These are phyloP conservation scores for Euphorbia schlechtendalii DNA, from an alignment of 441 rosid species.

Conservation along the genomic window DNA sequence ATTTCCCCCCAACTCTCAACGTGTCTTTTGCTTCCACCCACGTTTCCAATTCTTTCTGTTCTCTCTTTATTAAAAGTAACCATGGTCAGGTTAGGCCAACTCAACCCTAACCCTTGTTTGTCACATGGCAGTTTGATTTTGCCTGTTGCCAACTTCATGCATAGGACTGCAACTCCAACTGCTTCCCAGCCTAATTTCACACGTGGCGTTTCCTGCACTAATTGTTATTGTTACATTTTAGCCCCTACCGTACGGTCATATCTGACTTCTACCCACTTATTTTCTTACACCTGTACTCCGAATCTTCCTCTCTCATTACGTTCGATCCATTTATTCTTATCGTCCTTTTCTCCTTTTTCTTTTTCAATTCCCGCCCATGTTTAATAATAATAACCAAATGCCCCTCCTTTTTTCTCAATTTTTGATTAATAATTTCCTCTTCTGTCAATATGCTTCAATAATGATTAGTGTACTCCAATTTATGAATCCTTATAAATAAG, in stretches of 20 bases:
- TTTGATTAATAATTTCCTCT: no score
- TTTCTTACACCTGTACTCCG: no score
- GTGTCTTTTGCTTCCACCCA: background rate
- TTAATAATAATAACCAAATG: no score
- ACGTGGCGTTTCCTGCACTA: conserved; percentile 15
- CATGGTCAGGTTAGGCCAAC: background rate
- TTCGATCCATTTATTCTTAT: no score
- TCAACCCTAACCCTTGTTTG: background rate
- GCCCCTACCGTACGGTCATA: conserved; percentile 9
- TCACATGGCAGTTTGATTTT: conserved; percentile 13
- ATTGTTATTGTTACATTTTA: background rate
- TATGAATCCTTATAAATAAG: no score
- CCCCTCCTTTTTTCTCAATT: no score
- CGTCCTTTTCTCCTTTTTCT: no score
- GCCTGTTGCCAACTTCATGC: conserved; percentile 25
- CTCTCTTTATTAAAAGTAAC: conserved; percentile 4
- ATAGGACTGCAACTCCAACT: conserved; percentile 11
- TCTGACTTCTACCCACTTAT: conserved; percentile 2
- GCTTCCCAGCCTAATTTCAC: conserved; percentile 20
- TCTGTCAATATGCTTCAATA: no score
- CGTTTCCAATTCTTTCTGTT: no score
- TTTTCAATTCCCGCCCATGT: no score
- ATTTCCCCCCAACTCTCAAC: background rate
- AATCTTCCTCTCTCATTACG: no score
- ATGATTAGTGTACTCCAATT: no score